Conservation (phyloP, 2,329 filamentous ascomycete species). For the Sordariomycetes sp. region DNA sequence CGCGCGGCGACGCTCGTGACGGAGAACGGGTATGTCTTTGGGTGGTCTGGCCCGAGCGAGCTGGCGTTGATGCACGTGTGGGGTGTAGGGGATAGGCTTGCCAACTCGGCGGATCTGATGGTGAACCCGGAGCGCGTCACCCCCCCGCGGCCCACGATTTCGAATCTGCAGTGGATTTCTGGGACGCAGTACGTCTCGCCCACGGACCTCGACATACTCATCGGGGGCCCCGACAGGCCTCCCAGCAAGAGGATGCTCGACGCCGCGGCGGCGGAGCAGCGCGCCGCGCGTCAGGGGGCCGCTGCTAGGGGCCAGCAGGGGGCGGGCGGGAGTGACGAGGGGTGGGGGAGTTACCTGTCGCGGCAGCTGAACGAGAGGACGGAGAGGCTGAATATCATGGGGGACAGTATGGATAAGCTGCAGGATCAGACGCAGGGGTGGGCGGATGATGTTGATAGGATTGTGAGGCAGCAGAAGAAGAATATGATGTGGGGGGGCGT, state of each 20-base stretch:
- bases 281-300: slow-evolving; percentile 32
- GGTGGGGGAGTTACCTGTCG: slow-evolving; percentile 68
- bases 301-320: slow-evolving; percentile 12
- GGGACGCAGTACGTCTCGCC: slow-evolving; percentile 86
- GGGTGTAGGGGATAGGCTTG: slow-evolving; percentile 56
- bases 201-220: slow-evolving; percentile 76
- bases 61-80: slow-evolving; percentile 73
- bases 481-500: slow-evolving; percentile 63
- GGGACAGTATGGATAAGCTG: slow-evolving; percentile 72
- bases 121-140: slow-evolving; percentile 63
- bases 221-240: slow-evolving; percentile 78
- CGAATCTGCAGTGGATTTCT: slow-evolving; percentile 90
- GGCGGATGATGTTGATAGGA: slow-evolving; percentile 82
- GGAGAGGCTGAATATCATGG: slow-evolving; percentile 70
- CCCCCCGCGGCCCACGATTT: slow-evolving; percentile 81
- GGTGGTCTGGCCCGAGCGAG: slow-evolving; percentile 82
- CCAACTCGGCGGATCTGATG: slow-evolving; percentile 55
- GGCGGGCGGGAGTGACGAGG: slow-evolving; percentile 33
- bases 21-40: slow-evolving; percentile 67
- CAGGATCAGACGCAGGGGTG: slow-evolving; percentile 72
- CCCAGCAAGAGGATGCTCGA: slow-evolving; percentile 80
- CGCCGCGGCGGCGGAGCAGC: slow-evolving; percentile 63
- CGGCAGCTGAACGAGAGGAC: slow-evolving; percentile 83
- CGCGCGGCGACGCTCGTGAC: slow-evolving; percentile 59
- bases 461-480: slow-evolving; percentile 74